Evolutionary conservation across 306 rosid genomes (phyloP).

Genomic region (Vigna trinervia): DNA sequence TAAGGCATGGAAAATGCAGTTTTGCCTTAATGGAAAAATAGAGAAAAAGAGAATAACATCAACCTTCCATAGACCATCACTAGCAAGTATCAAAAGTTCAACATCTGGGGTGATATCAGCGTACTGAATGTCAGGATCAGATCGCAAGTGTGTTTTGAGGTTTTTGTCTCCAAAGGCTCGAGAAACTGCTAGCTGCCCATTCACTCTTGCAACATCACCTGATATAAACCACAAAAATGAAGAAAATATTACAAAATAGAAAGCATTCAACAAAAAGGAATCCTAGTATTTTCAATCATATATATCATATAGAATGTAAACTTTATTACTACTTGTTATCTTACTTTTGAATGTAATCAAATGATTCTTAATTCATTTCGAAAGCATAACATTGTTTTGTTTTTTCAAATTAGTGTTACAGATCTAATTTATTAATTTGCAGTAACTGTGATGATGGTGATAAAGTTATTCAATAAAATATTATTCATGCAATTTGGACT

Average conservation of each 20-base stretch:
- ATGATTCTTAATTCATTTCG: neutral
- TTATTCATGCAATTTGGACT: too few species aligned
- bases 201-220: slow-evolving; percentile 94
- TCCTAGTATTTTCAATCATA: neutral
- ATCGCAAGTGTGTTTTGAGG: slow-evolving; percentile 79
- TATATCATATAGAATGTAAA: neutral
- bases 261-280: slow-evolving; percentile 14
- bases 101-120: slow-evolving; percentile 53
- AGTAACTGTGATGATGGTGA: too few species aligned
- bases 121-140: slow-evolving; percentile 73
- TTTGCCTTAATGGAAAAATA: slow-evolving; percentile 20
- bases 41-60: slow-evolving; percentile 22
- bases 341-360: neutral
- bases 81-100: slow-evolving; percentile 75
- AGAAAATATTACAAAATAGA: slow-evolving; percentile 24
- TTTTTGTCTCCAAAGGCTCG: slow-evolving; percentile 96
- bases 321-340: neutral
- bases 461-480: too few species aligned
- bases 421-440: too few species aligned
- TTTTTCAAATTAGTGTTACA: too few species aligned
- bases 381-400: neutral
- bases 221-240: slow-evolving; percentile 35
- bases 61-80: slow-evolving; percentile 95
- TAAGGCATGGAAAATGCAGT: neutral
- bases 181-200: slow-evolving; percentile 93